These are phyloP conservation scores for Paxillus rubicundulus DNA, from an alignment of 768 basidiomycete genomes.

Conservation along the genomic window DNA sequence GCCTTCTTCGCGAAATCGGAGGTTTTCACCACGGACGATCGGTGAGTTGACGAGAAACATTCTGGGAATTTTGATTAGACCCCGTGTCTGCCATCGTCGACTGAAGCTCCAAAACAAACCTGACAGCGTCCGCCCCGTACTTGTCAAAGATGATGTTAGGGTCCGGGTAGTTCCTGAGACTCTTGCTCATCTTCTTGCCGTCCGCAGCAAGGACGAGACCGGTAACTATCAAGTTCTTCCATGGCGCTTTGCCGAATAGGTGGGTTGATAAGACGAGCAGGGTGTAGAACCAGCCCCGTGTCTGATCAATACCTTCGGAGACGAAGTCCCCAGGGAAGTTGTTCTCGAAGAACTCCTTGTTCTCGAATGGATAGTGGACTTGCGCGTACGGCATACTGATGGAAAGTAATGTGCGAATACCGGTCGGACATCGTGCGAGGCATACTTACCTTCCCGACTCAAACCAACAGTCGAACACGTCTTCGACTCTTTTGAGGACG, in stretches of 20 bases:
- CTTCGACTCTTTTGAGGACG: constrained; percentile 82
- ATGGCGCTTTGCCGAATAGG: constrained; percentile 89
- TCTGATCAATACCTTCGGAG: constrained; percentile 98
- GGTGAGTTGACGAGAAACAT: constrained; percentile 99
- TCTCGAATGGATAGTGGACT: constrained; percentile 97
- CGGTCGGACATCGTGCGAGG: not conserved
- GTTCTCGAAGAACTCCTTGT: constrained; percentile 80
- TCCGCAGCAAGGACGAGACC: constrained; percentile 95
- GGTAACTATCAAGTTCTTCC: constrained; percentile 97
- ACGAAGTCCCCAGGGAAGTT: constrained; percentile 96
- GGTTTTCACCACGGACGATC: constrained; percentile 95
- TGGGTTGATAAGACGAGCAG: constrained; percentile 94
- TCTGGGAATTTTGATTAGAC: constrained; percentile 36
- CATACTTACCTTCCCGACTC: constrained; percentile 88
- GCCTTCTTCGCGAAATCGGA: constrained; percentile 97
- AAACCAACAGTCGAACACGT: constrained; percentile 99
- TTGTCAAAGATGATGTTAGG: constrained; percentile 85
- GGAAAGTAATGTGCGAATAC: constrained; percentile 1
- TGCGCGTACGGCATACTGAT: constrained; percentile 97
- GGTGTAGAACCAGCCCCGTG: constrained; percentile 99
- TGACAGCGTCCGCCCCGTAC: constrained; percentile 94
- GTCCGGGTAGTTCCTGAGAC: constrained; percentile 94
- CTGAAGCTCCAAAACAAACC: constrained; percentile 41
- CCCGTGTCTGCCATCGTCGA: not conserved
- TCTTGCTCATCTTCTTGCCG: constrained; percentile 99